These are phyloP conservation scores for Rhodotorula diobovata DNA, from an alignment of 768 basidiomycete genomes.

Conservation along the genomic window DNA sequence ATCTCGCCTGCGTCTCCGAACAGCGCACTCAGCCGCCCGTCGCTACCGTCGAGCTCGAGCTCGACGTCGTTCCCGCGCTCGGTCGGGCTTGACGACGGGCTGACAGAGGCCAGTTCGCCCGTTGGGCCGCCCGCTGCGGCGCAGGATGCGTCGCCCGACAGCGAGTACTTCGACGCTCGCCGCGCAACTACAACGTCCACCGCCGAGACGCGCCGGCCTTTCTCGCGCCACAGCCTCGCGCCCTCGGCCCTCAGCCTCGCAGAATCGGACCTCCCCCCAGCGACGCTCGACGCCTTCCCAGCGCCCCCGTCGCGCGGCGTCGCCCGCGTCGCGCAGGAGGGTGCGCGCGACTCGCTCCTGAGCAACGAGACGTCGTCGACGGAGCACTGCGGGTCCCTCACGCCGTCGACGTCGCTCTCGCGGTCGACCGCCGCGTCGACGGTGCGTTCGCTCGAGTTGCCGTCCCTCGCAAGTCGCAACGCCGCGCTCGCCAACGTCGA, in stretches of 20 bases:
- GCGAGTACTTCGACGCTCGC: too few species aligned
- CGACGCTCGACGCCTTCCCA: conserved; percentile 6
- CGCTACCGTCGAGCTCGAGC: background rate
- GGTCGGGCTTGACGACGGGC: conserved; percentile 9
- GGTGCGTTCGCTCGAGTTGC: too few species aligned
- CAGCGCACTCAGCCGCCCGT: too few species aligned
- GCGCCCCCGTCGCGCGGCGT: background rate
- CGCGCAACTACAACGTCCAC: too few species aligned
- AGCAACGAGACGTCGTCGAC: too few species aligned
- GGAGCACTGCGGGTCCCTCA: too few species aligned
- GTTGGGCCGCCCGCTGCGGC: background rate
- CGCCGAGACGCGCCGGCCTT: background rate
- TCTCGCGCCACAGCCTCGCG: background rate
- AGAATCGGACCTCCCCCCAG: background rate
- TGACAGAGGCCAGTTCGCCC: background rate
- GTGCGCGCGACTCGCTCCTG: too few species aligned
- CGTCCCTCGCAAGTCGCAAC: background rate
- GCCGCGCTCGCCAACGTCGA: background rate
- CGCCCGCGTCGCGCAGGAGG: background rate
- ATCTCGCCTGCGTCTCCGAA: too few species aligned
- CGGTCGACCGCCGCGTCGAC: too few species aligned
- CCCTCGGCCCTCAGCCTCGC: background rate
- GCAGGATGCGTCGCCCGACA: background rate
- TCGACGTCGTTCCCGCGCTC: conserved; percentile 10
- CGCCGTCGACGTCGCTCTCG: too few species aligned